Base-by-base conservation (phyloP, 345 rosid species). In the Zanthoxylum bungeanum region DNA sequence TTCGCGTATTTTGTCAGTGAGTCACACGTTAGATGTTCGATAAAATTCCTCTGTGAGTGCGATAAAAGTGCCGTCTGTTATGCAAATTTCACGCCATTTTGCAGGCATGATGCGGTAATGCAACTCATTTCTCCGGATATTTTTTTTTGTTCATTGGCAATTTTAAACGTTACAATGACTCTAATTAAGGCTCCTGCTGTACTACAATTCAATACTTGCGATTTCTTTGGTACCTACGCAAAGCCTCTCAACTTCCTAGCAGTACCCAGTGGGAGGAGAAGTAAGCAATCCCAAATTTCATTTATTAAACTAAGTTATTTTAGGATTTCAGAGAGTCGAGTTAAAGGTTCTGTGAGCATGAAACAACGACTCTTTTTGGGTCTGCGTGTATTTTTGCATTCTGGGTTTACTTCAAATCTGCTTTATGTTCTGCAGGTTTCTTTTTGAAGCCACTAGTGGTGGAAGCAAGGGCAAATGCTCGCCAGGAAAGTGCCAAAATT, bases 401-500 rank as follows among this genome's bases (percentile, higher is more conserved):
- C 47, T 36, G 62, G 44, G 11, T 66, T 1, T 62, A 55, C 46
- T 36, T 24, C 46, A 14, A 46, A 51, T 72, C n/a, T 63, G 14
- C 30, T 65, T 9, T 14, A 21, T 65, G 17, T 69, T 60, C 6
- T 51, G 64, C 21, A 84, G 89, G 69, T 74, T 17, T 77, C 59
- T 24, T 19, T 24, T 51, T 64, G 19, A 78, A 72, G 82, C 77
- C 80, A 46, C 34, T 79, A 40, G 79, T 75, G 68, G 87, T 87
- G 57, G 76, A 83, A 74, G 87, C 86, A 37, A 90, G 81, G 79
- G 85, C 78, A 27, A 83, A 81, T 9, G 44, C 90, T 30, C 70
- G 87, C 72, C 81, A 72, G 9, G 97, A 92, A 76, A 92, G 83
- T 37, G 84, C 97, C 0, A 94, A 94, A 80, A 83, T 78, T 44